A percentile compares a stretch with the other conserved stretches of the same genome.
Evolutionary conservation across 495 filamentous ascomycete species (phyloP).

Genomic region (Glonium stellatum): DNA sequence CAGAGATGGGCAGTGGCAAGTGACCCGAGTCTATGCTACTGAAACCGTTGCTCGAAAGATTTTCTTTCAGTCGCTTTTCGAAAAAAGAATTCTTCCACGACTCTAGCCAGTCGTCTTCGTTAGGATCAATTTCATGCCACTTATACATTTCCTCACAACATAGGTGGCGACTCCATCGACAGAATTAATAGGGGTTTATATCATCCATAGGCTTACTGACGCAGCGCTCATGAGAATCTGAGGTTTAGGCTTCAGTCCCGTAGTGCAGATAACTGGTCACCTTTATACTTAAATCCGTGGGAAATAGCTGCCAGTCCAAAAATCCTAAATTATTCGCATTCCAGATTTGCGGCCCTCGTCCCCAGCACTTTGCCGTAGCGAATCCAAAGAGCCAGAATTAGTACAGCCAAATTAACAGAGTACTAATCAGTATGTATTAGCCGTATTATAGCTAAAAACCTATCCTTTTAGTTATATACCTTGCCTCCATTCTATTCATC

Average conservation of each 20-base stretch:
- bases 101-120: conserved; percentile 28
- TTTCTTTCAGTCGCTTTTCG: conserved; percentile 22
- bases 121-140: too few relatives aligned
- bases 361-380: conserved; percentile 41
- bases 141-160: too few relatives aligned
- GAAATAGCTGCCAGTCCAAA: too few relatives aligned
- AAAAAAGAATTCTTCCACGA: conserved; percentile 2
- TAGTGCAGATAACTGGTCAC: too few relatives aligned
- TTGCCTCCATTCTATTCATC: conserved; percentile 24
- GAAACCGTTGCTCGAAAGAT: conserved; percentile 35
- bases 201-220: too few relatives aligned
- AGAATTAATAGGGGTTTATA: too few relatives aligned
- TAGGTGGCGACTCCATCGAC: too few relatives aligned
- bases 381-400: conserved; percentile 41
- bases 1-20: conserved; percentile 29
- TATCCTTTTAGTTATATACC: too few relatives aligned
- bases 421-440: conserved; percentile 18
- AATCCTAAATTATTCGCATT: conserved; percentile 25
- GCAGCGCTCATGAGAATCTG: too few relatives aligned
- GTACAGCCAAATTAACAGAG: conserved; percentile 34
- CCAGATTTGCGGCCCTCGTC: conserved; percentile 37
- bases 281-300: too few relatives aligned
- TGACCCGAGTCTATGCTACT: conserved; percentile 20
- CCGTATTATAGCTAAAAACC: too few relatives aligned
- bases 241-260: too few relatives aligned